These are phyloP conservation scores for Cyphellophora attinorum DNA, from an alignment of 2,329 filamentous ascomycete genomes.

Conservation along the genomic window DNA sequence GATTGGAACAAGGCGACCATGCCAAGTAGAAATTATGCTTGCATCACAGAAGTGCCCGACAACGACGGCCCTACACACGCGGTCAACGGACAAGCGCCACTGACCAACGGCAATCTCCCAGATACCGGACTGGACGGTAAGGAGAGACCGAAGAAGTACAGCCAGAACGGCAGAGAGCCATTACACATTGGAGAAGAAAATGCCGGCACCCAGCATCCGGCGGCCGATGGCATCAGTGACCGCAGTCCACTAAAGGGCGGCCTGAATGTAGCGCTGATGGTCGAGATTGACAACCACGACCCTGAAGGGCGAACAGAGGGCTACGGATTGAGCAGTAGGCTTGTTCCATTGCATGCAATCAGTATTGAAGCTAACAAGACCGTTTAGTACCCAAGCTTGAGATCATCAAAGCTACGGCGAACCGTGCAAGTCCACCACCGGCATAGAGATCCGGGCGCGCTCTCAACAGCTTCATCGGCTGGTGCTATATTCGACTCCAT, in stretches of 20 bases:
- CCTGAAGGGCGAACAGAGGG: constrained; percentile 32
- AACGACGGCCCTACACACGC: constrained; percentile 12
- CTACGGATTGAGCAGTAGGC: constrained; percentile 39
- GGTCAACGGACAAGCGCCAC: constrained; percentile 10
- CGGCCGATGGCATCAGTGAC: constrained; percentile 44
- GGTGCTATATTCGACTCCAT: no score
- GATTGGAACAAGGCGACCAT: constrained; percentile 78
- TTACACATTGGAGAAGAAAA: constrained; percentile 68
- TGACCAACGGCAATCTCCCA: constrained; percentile 3
- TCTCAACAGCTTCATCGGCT: no score
- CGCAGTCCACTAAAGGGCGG: constrained; percentile 29
- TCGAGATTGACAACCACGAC: constrained; percentile 37
- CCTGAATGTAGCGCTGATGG: constrained; percentile 34
- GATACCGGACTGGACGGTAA: constrained; percentile 14
- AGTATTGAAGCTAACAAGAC: no score
- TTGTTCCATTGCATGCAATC: neutral
- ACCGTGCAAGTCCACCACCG: no score
- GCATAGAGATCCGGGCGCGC: no score
- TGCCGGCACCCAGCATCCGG: constrained; percentile 69
- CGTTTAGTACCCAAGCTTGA: neutral
- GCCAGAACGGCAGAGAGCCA: constrained; percentile 58
- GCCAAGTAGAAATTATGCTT: constrained; percentile 57
- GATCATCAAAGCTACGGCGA: no score
- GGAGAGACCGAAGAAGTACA: constrained; percentile 8
- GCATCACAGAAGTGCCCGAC: constrained; percentile 44